Conservation (phyloP, 768 basidiomycete species). For the Cantharellus anzutake region DNA sequence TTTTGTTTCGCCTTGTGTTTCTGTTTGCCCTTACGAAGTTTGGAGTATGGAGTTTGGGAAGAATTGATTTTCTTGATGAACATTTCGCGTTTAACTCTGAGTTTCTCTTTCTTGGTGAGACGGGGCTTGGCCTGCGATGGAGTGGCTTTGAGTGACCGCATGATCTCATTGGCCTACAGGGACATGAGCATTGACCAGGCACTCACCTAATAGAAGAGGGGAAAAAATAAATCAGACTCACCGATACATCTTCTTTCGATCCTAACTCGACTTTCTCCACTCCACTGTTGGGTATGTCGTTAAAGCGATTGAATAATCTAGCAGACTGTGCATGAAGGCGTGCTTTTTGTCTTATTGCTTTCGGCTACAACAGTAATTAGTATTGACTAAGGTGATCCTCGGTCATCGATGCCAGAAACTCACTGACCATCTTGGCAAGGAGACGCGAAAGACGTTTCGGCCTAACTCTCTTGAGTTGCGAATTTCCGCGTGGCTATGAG, state of each 20-base stretch:
- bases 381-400: too few relatives aligned
- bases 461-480: too few relatives aligned
- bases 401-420: too few relatives aligned
- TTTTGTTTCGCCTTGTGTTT: slow-evolving; percentile 49
- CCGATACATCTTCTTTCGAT: slow-evolving; percentile 23
- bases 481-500: too few relatives aligned
- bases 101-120: slow-evolving; percentile 48
- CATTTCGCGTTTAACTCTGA: slow-evolving; percentile 41
- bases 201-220: background rate
- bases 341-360: background rate
- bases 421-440: too few relatives aligned
- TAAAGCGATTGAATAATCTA: background rate
- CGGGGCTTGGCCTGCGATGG: slow-evolving; percentile 17
- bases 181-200: background rate
- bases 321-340: background rate
- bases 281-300: background rate
- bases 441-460: too few relatives aligned
- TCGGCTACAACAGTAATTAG: background rate
- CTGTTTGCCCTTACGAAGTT: slow-evolving; percentile 47
- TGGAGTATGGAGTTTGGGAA: slow-evolving; percentile 38
- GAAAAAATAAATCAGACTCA: slow-evolving; percentile 12
- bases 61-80: slow-evolving; percentile 34
- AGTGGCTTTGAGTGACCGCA: slow-evolving; percentile 3
- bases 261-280: slow-evolving; percentile 32
- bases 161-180: slow-evolving; percentile 1